A percentile compares a stretch with the other conserved stretches of the same genome.
These are phyloP conservation scores for Aquilaria malaccensis DNA, from an alignment of 345 rosid genomes.

Conservation along the genomic window DNA sequence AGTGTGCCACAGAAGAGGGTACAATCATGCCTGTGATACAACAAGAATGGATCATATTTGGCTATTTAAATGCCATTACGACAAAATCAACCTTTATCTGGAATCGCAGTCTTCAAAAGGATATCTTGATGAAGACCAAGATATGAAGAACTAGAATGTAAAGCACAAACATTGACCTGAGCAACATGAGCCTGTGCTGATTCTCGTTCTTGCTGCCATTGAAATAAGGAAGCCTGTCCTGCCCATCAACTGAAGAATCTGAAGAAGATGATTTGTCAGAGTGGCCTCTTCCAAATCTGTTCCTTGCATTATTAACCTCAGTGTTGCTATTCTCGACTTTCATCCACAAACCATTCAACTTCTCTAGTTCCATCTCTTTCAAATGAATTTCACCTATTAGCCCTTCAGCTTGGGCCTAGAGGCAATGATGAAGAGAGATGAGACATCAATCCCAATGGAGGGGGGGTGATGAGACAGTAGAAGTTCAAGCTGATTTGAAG, in stretches of 20 bases:
- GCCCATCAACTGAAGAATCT: constrained; percentile 36
- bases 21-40: background rate
- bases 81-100: constrained; percentile 12
- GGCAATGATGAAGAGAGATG: constrained; percentile 12
- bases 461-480: background rate
- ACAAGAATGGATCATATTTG: constrained; percentile 1
- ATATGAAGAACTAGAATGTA: constrained; percentile 73
- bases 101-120: constrained; percentile 45
- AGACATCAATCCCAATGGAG: background rate
- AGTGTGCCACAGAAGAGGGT: background rate
- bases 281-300: constrained; percentile 59
- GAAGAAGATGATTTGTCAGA: constrained; percentile 50
- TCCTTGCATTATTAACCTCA: constrained; percentile 59
- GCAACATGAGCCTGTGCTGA: constrained; percentile 59
- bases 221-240: constrained; percentile 53
- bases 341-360: constrained; percentile 57
- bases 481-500: constrained; percentile 5
- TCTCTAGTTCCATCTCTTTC: constrained; percentile 72
- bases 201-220: constrained; percentile 43
- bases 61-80: constrained; percentile 4
- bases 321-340: constrained; percentile 39
- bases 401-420: constrained; percentile 84
- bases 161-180: constrained; percentile 83
- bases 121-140: constrained; percentile 80
- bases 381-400: constrained; percentile 64